phyloP scores from a whole-genome alignment of 1,284 basidiomycete species.

The Cutaneotrichosporon spelunceum region DNA sequence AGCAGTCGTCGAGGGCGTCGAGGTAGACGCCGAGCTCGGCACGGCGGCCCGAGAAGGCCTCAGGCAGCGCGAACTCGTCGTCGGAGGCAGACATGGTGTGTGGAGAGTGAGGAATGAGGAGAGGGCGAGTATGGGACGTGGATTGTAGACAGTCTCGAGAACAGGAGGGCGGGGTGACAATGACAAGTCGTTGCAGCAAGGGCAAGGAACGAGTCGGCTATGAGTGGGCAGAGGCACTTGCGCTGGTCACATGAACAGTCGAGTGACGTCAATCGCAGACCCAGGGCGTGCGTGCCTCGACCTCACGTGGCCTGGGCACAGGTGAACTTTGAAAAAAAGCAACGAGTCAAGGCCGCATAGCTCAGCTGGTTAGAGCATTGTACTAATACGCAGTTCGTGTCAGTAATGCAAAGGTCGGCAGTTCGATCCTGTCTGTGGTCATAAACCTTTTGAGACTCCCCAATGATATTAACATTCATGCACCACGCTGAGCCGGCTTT shows the following conservation, averaged over 20 bases:
- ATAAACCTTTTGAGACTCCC: conserved; percentile 12
- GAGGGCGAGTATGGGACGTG: neutral
- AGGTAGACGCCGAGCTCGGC: conserved; percentile 21
- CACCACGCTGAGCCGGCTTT: conserved; percentile 88
- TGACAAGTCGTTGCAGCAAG: neutral
- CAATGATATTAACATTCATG: conserved; percentile 87
- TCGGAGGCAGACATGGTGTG: conserved; percentile 17
- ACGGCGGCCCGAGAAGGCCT: conserved; percentile 15
- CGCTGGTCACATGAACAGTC: neutral
- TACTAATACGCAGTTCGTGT: neutral
- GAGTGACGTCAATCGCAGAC: neutral
- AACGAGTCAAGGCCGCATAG: conserved; percentile 1
- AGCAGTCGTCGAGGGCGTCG: conserved; percentile 18
- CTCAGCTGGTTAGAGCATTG: conserved; percentile 9
- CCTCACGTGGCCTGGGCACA: neutral
- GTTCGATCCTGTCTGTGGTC: conserved; percentile 4
- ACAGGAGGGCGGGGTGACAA: too few relatives aligned
- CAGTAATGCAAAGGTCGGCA: conserved; percentile 5
- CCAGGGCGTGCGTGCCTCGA: too few relatives aligned
- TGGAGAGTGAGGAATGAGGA: neutral
- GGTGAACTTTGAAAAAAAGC: neutral
- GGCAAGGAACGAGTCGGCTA: neutral
- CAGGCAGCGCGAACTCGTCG: conserved; percentile 19
- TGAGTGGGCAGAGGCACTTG: neutral
- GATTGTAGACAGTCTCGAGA: neutral